These are phyloP conservation scores for Fusarium sp. DNA, from an alignment of 2,329 filamentous ascomycete genomes.

Conservation along the genomic window DNA sequence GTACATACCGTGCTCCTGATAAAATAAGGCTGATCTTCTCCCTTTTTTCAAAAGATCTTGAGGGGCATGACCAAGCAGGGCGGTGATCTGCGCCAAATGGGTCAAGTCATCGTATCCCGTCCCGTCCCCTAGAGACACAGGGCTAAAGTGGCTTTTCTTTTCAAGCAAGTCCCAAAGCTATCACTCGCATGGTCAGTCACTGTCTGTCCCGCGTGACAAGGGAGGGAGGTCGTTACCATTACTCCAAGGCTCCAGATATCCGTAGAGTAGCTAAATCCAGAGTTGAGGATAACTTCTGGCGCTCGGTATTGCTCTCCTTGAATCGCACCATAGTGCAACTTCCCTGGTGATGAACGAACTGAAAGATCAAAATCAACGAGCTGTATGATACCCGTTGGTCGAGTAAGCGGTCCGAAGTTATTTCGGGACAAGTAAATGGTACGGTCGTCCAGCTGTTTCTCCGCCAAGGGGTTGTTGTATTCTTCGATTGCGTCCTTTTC, in stretches of 20 bases:
- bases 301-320: slow-evolving; percentile 30
- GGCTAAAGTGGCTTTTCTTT: slow-evolving; percentile 10
- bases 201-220: rapidly evolving
- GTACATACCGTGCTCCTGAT: not conserved
- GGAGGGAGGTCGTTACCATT: slow-evolving; percentile 14
- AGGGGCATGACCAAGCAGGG: not conserved
- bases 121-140: not conserved
- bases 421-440: slow-evolving; percentile 39
- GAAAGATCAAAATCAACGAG: slow-evolving; percentile 32
- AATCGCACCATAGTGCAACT: slow-evolving; percentile 16
- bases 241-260: slow-evolving; percentile 41
- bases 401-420: slow-evolving; percentile 26
- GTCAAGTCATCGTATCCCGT: slow-evolving; percentile 5
- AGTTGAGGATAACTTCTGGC: slow-evolving; percentile 35
- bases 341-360: not conserved
- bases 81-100: slow-evolving; percentile 15
- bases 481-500: slow-evolving; percentile 31
- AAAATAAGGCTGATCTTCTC: not conserved
- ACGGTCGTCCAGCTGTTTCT: slow-evolving; percentile 17
- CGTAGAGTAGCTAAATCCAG: slow-evolving; percentile 23
- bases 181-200: not conserved
- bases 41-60: not conserved
- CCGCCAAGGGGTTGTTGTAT: slow-evolving; percentile 32
- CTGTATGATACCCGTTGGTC: slow-evolving; percentile 28
- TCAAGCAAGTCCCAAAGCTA: slow-evolving; percentile 23